phyloP scores from a whole-genome alignment of 2,329 filamentous ascomycete species.

The Neofusicoccum sp. region DNA sequence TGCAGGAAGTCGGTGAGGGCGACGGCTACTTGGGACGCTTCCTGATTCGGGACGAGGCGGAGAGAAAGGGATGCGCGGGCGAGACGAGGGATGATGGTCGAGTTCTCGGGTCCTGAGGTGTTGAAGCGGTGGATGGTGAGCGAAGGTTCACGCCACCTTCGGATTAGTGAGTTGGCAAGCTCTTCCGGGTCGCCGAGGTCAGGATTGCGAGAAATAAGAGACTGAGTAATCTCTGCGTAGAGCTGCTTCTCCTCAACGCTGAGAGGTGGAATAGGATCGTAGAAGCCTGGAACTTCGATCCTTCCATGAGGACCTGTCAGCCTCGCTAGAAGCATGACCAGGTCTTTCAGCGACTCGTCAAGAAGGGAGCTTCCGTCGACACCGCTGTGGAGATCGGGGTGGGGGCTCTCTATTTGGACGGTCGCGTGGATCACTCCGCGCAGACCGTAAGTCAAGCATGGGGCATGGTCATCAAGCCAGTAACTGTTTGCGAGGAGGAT shows the following conservation, averaged over 20 bases:
- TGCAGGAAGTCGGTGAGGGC: slow-evolving; percentile 66
- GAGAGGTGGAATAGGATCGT: slow-evolving; percentile 76
- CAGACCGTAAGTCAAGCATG: slow-evolving; percentile 91
- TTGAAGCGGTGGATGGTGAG: slow-evolving; percentile 92
- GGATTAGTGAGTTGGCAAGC: slow-evolving; percentile 85
- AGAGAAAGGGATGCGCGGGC: slow-evolving; percentile 87
- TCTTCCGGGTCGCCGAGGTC: slow-evolving; percentile 61
- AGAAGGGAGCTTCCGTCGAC: slow-evolving; percentile 92
- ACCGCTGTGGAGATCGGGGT: slow-evolving; percentile 89
- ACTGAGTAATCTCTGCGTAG: slow-evolving; percentile 79
- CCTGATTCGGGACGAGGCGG: slow-evolving; percentile 89
- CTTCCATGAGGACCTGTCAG: slow-evolving; percentile 78
- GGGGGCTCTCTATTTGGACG: slow-evolving; percentile 78
- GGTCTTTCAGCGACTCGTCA: slow-evolving; percentile 87
- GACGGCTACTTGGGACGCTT: slow-evolving; percentile 72
- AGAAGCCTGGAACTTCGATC: slow-evolving; percentile 84
- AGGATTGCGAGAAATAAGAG: slow-evolving; percentile 71
- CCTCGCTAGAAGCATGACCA: slow-evolving; percentile 77
- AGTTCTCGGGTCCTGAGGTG: slow-evolving; percentile 82
- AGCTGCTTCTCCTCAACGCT: slow-evolving; percentile 73
- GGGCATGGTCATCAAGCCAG: slow-evolving; percentile 94
- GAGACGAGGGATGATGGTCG: slow-evolving; percentile 85
- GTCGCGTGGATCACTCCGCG: slow-evolving; percentile 93
- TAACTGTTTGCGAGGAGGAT: slow-evolving; percentile 96
- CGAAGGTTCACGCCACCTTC: slow-evolving; percentile 91